phyloP scores from a whole-genome alignment of 2,329 filamentous ascomycete species.

The Monilinia fructicola region DNA sequence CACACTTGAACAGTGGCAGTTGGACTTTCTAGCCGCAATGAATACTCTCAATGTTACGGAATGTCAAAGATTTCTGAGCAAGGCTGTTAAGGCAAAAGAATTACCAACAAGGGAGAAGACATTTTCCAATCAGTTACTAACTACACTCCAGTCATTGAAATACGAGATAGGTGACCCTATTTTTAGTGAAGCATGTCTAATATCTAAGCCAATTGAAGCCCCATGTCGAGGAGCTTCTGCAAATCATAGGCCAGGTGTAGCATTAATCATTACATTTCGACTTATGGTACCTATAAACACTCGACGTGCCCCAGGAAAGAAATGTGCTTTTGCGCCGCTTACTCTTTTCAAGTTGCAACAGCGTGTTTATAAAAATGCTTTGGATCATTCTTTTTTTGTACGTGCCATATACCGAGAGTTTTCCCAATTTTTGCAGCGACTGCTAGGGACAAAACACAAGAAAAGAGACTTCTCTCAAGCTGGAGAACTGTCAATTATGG shows the following conservation, averaged over 20 bases:
- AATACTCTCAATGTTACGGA: slow-evolving; percentile 48
- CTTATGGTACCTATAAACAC: slow-evolving; percentile 62
- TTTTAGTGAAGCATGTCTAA: slow-evolving; percentile 49
- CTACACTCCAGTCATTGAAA: slow-evolving; percentile 45
- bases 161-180: slow-evolving; percentile 46
- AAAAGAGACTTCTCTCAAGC: neutral
- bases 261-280: slow-evolving; percentile 55
- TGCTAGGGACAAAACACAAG: neutral
- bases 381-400: slow-evolving; percentile 59
- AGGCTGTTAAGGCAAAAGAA: slow-evolving; percentile 40
- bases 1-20: slow-evolving; percentile 55
- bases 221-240: slow-evolving; percentile 42
- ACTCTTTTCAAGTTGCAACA: slow-evolving; percentile 67
- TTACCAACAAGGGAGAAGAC: slow-evolving; percentile 44
- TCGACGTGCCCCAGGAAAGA: slow-evolving; percentile 50
- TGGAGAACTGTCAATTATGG: slow-evolving; percentile 8
- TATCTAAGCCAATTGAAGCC: slow-evolving; percentile 45
- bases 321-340: slow-evolving; percentile 60
- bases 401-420: slow-evolving; percentile 62
- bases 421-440: slow-evolving; percentile 45
- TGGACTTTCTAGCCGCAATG: slow-evolving; percentile 51
- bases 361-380: slow-evolving; percentile 55
- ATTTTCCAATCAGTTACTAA: slow-evolving; percentile 49
- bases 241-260: slow-evolving; percentile 37
- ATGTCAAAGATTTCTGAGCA: slow-evolving; percentile 43